phyloP scores from a whole-genome alignment of 2,329 filamentous ascomycete species.

The Domatiomyces globalis region DNA sequence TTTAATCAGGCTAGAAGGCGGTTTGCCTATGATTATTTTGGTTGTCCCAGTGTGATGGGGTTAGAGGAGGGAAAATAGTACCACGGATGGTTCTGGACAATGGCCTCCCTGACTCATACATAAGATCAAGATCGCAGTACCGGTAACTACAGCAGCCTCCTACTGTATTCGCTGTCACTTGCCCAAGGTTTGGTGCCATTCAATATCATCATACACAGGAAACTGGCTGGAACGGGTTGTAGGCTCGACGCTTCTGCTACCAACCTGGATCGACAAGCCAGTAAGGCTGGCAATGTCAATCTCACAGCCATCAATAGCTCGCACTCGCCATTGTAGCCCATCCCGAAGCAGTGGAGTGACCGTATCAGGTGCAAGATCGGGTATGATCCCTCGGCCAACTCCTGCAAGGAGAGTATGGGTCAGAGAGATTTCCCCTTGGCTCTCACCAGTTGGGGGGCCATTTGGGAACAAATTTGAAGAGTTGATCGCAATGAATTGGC shows the following conservation, averaged over 20 bases:
- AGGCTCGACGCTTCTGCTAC: conserved; percentile 10
- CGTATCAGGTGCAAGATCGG: conserved; percentile 7
- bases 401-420: conserved; percentile 14
- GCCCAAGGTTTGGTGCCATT: conserved; percentile 4
- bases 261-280: conserved; percentile 13
- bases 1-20: too few species aligned
- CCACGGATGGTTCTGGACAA: too few species aligned
- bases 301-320: conserved; percentile 7
- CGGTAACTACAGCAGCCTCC: background rate
- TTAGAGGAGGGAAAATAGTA: too few species aligned
- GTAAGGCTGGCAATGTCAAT: conserved; percentile 6
- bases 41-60: too few species aligned
- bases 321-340: conserved; percentile 10
- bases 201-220: conserved; percentile 12
- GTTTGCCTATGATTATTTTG: too few species aligned
- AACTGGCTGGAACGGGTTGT: conserved; percentile 7
- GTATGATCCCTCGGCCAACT: conserved; percentile 10
- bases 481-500: conserved; percentile 31
- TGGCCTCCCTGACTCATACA: background rate
- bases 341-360: conserved; percentile 14
- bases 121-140: too few species aligned
- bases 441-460: conserved; percentile 6
- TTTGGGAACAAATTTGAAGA: conserved; percentile 7
- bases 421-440: conserved; percentile 14
- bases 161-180: background rate